Evolutionary conservation across 768 basidiomycete species (phyloP), one percentile per base, ranked within the genome.

Genomic region (Suillus occidentalis): DNA sequence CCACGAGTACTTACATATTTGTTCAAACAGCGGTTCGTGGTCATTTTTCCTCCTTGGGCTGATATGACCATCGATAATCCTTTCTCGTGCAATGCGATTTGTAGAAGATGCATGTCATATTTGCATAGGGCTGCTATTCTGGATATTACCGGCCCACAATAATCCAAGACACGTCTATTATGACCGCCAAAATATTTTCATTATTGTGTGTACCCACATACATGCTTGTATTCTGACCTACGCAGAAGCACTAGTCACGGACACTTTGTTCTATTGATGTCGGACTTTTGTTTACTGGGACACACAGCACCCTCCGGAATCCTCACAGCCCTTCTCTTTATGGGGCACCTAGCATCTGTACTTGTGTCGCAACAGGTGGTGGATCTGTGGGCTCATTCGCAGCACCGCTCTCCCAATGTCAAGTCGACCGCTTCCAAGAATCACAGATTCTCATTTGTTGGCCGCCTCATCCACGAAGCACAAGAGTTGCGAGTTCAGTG

Each of bases 371-470:
- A 59, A 42, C 58, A 28, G 40, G 40, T 59, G 25, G 58, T 59
- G 58, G 53, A 62, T 65, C 52, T 65, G 42, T 63, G 42, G 10
- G 72, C 71, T 61, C 57, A 0, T 67, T 66, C 53, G 57, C 36
- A 14, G 50, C 61, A 60, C 45, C 16, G 28, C 59, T 61, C 62
- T 36, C 56, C 63, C 43, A 7, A 10, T 45, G 25, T 34, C 37
- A 8, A 43, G 12, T 34, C 39, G 63, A 60, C 60, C 43, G 68
- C 70, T 61, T 69, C 72, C 65, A 47, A 49, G 45, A 31, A 43
- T 42, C 55, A 20, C 47, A 28, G 50, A 28, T 52, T 53, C 62
- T 43, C 45, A 60, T 45, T 16, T 58, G 45, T 40, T 61, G 40
- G 6, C 39, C 16, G 10, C 40, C 22, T 34, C n/a, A 43, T 37